Conservation (phyloP, 2,329 filamentous ascomycete species). For the Sphaceloma murrayae region DNA sequence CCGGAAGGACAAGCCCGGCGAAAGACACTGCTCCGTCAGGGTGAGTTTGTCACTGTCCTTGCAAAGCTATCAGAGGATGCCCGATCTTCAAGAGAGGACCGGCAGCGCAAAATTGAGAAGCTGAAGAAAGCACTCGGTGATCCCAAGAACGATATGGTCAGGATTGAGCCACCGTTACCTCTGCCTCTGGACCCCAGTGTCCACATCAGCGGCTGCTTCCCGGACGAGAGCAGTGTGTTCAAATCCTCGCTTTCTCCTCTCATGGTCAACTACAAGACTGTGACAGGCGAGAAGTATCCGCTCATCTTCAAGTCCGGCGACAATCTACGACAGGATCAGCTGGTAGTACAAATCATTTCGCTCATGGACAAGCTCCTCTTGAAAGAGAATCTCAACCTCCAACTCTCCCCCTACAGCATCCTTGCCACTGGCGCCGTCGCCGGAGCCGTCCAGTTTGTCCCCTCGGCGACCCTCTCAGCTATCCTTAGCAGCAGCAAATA, state of each 20-base stretch:
- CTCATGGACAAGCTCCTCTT: slow-evolving; percentile 93
- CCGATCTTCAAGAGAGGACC: slow-evolving; percentile 66
- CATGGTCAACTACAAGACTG: slow-evolving; percentile 80
- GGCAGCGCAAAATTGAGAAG: slow-evolving; percentile 69
- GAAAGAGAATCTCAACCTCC: slow-evolving; percentile 93
- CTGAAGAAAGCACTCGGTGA: slow-evolving; percentile 79
- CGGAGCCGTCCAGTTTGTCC: slow-evolving; percentile 87
- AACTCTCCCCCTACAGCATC: slow-evolving; percentile 91
- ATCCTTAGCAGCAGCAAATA: slow-evolving; percentile 64
- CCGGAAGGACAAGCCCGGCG: slow-evolving; percentile 63
- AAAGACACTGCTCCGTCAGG: slow-evolving; percentile 71
- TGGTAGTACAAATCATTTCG: slow-evolving; percentile 95
- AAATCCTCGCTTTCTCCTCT: slow-evolving; percentile 91
- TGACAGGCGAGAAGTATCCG: slow-evolving; percentile 67
- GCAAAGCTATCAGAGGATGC: slow-evolving; percentile 85
- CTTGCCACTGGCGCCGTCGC: slow-evolving; percentile 83
- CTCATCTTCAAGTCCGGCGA: slow-evolving; percentile 97
- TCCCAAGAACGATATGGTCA: slow-evolving; percentile 76
- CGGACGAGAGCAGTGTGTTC: slow-evolving; percentile 83
- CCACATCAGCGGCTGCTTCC: slow-evolving; percentile 65
- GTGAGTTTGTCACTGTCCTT: slow-evolving; percentile 76
- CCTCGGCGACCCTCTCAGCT: slow-evolving; percentile 71
- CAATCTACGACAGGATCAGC: slow-evolving; percentile 89
- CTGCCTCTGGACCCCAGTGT: slow-evolving; percentile 81
- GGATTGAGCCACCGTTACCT: slow-evolving; percentile 76